These are phyloP conservation scores for Penicillium paxilli DNA, from an alignment of 495 filamentous ascomycete species.

Conservation along the genomic window DNA sequence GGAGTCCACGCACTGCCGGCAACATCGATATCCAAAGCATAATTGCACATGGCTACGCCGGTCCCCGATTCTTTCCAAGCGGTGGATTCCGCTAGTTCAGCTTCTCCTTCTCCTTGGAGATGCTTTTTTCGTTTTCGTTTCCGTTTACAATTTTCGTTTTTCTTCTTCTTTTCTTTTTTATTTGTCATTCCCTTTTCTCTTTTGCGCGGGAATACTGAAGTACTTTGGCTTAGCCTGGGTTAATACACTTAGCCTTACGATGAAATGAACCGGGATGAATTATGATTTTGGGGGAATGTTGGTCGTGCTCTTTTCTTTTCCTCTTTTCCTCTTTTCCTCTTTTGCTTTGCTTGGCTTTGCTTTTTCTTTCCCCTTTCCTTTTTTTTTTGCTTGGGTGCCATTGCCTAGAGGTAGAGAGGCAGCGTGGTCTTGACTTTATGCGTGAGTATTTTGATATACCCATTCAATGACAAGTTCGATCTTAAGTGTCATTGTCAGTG, in stretches of 20 bases:
- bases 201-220: too few species aligned
- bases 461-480: too few species aligned
- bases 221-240: background rate
- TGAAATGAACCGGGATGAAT: background rate
- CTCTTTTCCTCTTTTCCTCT: background rate
- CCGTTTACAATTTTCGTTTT: background rate
- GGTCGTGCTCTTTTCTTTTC: too few species aligned
- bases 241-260: background rate
- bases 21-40: constrained; percentile 90
- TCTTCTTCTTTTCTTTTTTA: background rate
- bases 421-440: background rate
- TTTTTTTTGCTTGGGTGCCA: too few species aligned
- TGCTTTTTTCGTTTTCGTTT: too few species aligned
- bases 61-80: constrained; percentile 73
- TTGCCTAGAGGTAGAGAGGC: background rate
- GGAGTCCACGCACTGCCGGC: constrained; percentile 62
- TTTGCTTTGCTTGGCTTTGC: background rate
- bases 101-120: too few species aligned
- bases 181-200: too few species aligned
- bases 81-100: constrained; percentile 16
- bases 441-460: background rate
- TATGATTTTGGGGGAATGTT: background rate
- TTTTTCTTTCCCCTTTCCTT: too few species aligned
- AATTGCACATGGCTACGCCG: constrained; percentile 76
- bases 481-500: too few species aligned